Evolutionary conservation across 2,329 filamentous ascomycete genomes (phyloP).

Genomic region (Clonostachys rosea): DNA sequence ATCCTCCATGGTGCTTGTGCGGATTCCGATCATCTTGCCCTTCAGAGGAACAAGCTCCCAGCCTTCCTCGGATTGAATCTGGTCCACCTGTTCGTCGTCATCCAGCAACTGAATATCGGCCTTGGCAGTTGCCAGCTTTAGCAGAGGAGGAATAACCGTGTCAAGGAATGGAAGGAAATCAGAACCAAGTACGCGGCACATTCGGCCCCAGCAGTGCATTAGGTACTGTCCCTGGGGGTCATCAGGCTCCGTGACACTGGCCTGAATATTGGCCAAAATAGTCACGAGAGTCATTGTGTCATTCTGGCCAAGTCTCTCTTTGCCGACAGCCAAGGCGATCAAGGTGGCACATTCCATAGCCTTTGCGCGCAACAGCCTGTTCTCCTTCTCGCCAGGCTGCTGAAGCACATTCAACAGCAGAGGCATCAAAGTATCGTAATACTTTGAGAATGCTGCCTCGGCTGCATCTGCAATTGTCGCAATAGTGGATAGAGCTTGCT

Average conservation of each 20-base stretch:
- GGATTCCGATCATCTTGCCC: constrained; percentile 97
- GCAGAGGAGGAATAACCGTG: constrained; percentile 88
- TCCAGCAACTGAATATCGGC: constrained; percentile 95
- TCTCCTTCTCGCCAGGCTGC: constrained; percentile 90
- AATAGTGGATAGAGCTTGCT: constrained; percentile 95
- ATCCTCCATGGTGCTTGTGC: constrained; percentile 93
- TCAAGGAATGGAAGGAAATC: constrained; percentile 92
- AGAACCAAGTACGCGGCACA: constrained; percentile 88
- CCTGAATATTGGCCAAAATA: constrained; percentile 81
- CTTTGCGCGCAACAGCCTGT: constrained; percentile 85
- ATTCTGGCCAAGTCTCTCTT: constrained; percentile 74
- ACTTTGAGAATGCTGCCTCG: constrained; percentile 89
- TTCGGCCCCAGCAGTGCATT: constrained; percentile 97
- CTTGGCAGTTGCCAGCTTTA: constrained; percentile 89
- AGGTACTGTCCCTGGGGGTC: constrained; percentile 96
- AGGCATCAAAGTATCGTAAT: constrained; percentile 95
- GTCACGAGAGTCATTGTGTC: constrained; percentile 87
- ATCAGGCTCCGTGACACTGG: constrained; percentile 81
- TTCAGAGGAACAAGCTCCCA: constrained; percentile 97
- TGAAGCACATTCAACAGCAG: constrained; percentile 84
- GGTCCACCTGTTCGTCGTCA: constrained; percentile 89
- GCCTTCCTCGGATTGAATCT: constrained; percentile 89
- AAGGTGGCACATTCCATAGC: constrained; percentile 98
- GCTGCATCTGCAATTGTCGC: constrained; percentile 98
- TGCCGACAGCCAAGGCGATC: constrained; percentile 91